Evolutionary conservation across 2,329 filamentous ascomycete species (phyloP), one percentile per base, ranked within the genome.

Genomic region (Bipolaris victoriae): DNA sequence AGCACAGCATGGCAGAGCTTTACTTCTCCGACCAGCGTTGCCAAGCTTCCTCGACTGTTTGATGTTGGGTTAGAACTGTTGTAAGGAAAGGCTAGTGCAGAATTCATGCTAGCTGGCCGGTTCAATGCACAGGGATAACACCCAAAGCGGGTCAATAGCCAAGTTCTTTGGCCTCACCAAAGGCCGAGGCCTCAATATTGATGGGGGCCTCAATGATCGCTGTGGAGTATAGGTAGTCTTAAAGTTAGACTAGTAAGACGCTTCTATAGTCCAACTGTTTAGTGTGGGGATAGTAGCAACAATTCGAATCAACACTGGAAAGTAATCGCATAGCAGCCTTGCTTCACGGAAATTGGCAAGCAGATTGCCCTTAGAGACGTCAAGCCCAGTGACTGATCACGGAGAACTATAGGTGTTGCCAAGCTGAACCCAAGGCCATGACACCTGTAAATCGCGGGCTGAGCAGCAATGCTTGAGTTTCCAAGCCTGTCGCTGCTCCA

Each of bases 1-100:
- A 66, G 64, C 61, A 63, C 59, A 66, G 62, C 64, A 66, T 66
- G 62, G 70, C 62, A 68, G 52, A 60, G 53, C 54, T 46, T 49
- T 57, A 55, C 54, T 50, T 49, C 52, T 48, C 37, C 40, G 54
- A 47, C 49, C 40, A n/a, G 39, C 18, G 16, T 44, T 62, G 70
- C 71, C 70, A 74, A 74, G 70, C 49, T 47, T 41, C 41, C 66
- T 51, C 60, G 59, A 63, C 65, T 52, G 66, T 73, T 69, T 73
- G 69, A 73, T 66, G 66, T 65, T 49, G 60, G 67, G 57, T 64
- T 66, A 65, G 73, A 73, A 75, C 71, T 72, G 71, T 59, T 63
- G 55, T 74, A 73, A 73, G 71, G 40, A 47, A 26, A 40, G 43
- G 58, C 54, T 65, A 64, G 68, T 70, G 47, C 65, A 61, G 52